Percentiles rank a stretch among this genome's conserved stretches.
Conservation (phyloP, 768 basidiomycete species). For the Floccularia luteovirens region DNA sequence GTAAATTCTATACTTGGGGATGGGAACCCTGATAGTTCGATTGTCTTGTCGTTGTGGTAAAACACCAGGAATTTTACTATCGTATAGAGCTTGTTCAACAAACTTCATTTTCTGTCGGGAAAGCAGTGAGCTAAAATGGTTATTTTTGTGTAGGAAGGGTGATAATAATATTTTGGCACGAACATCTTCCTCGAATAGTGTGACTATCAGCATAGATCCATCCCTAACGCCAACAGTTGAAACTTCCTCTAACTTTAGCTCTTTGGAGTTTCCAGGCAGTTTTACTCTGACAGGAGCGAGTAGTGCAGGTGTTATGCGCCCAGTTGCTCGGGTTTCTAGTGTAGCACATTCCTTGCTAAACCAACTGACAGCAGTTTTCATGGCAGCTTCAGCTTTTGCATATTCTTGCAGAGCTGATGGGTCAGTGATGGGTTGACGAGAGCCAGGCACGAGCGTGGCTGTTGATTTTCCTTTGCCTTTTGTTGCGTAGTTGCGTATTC, state of each 20-base stretch:
- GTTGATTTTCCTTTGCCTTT: conserved; percentile 30
- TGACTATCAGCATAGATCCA: conserved; percentile 65
- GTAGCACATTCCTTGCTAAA: conserved; percentile 71
- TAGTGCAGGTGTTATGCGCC: conserved; percentile 68
- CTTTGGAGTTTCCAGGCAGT: conserved; percentile 29
- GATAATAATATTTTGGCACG: conserved; percentile 17
- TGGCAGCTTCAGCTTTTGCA: conserved; percentile 51
- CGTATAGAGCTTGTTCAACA: conserved; percentile 69
- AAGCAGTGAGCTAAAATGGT: conserved; percentile 10
- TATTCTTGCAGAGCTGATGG: conserved; percentile 52
- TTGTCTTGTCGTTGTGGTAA: conserved; percentile 65
- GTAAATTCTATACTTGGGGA: conserved; percentile 54
- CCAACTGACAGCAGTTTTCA: conserved; percentile 62
- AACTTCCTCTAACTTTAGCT: conserved; percentile 53
- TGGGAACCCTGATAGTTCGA: conserved; percentile 70
- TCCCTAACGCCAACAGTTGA: conserved; percentile 80
- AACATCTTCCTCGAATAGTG: conserved; percentile 75
- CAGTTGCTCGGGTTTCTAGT: conserved; percentile 63
- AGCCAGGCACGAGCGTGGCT: conserved; percentile 56
- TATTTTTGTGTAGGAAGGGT: background rate
- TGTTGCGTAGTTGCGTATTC: background rate
- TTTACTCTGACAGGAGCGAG: conserved; percentile 62
- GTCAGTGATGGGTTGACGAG: conserved; percentile 51
- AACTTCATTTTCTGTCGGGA: conserved; percentile 62
- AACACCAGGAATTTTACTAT: conserved; percentile 66